A percentile compares a stretch with the other conserved stretches of the same genome.
Conservation (phyloP, 176 grass and related monocot species). For the Oryza rufipogon region DNA sequence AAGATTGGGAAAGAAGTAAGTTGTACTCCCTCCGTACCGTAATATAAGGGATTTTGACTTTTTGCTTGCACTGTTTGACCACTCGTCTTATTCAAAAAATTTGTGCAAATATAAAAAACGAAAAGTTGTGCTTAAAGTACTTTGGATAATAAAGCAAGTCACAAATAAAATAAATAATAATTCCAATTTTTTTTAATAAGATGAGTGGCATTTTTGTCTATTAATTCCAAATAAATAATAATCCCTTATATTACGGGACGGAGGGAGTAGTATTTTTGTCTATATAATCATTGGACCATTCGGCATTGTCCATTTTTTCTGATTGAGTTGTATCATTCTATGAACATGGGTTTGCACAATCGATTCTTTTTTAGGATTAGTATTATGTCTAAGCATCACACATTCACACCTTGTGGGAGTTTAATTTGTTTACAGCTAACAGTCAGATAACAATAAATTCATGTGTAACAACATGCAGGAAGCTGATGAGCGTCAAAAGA, state of each 20-base stretch:
- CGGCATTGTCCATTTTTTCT: background rate
- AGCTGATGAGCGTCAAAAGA: constrained; percentile 67
- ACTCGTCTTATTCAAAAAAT: too few relatives aligned
- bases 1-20: constrained; percentile 85
- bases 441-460: constrained; percentile 24
- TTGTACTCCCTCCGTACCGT: background rate
- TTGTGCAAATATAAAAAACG: too few relatives aligned
- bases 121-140: too few relatives aligned
- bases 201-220: too few relatives aligned
- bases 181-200: too few relatives aligned
- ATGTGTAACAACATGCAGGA: constrained; percentile 54
- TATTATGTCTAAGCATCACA: background rate
- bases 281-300: constrained; percentile 8
- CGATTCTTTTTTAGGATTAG: background rate
- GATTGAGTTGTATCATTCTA: background rate
- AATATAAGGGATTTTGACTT: too few relatives aligned
- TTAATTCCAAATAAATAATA: too few relatives aligned
- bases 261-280: background rate
- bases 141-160: too few relatives aligned
- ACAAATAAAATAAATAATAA: too few relatives aligned
- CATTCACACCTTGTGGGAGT: background rate
- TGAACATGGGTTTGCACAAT: background rate
- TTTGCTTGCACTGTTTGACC: too few relatives aligned
- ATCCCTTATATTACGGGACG: too few relatives aligned
- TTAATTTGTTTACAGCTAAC: constrained; percentile 19